These are phyloP conservation scores for Talaromyces sp. DNA, from an alignment of 2,329 filamentous ascomycete genomes.

Conservation along the genomic window DNA sequence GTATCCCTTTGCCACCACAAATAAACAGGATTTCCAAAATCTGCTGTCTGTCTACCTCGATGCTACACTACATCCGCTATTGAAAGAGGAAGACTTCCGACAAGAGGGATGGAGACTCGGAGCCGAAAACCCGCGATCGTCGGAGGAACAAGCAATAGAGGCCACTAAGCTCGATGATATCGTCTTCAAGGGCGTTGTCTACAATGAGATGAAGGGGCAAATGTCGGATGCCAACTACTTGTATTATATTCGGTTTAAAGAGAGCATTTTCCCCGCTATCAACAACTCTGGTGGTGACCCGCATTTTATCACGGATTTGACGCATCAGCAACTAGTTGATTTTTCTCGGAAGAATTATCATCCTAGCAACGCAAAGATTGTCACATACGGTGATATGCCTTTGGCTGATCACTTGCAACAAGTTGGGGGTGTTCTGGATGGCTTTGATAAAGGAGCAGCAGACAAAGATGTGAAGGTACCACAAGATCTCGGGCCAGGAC, in stretches of 20 bases:
- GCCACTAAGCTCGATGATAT: constrained; percentile 57
- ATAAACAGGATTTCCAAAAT: constrained; percentile 90
- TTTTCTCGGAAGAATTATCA: constrained; percentile 95
- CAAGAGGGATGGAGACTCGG: constrained; percentile 97
- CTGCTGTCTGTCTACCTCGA: constrained; percentile 95
- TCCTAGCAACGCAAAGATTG: constrained; percentile 91
- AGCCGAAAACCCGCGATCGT: constrained; percentile 73
- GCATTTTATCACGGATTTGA: constrained; percentile 91
- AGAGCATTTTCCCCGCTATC: constrained; percentile 88
- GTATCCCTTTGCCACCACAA: constrained; percentile 97
- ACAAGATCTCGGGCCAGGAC: constrained; percentile 63
- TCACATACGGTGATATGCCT: constrained; percentile 93
- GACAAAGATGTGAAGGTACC: constrained; percentile 74
- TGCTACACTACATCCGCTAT: constrained; percentile 80
- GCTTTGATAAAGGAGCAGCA: constrained; percentile 66
- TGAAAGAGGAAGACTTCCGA: constrained; percentile 87
- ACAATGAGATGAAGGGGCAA: constrained; percentile 99
- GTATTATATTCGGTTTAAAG: constrained; percentile 92
- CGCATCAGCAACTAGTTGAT: constrained; percentile 78
- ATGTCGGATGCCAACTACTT: constrained; percentile 97
- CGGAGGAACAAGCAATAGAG: constrained; percentile 42
- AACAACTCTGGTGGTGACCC: constrained; percentile 97
- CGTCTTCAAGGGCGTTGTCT: constrained; percentile 96
- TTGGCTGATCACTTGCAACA: constrained; percentile 75
- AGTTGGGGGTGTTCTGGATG: constrained; percentile 67